phyloP scores from a whole-genome alignment of 768 basidiomycete species.

The Pisolithus orientalis region DNA sequence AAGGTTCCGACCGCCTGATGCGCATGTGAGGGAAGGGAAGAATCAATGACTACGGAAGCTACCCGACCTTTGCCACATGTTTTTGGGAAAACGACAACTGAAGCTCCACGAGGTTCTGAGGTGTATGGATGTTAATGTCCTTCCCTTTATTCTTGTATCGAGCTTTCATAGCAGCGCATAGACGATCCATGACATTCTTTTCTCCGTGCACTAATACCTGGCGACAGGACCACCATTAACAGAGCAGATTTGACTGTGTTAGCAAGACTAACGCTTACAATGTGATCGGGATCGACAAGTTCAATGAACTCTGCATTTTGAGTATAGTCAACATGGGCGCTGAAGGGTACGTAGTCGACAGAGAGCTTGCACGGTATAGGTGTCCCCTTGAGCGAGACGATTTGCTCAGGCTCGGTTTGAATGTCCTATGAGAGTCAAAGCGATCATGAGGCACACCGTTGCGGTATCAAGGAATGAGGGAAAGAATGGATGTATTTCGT shows the following conservation, averaged over 20 bases:
- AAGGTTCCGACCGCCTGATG: slow-evolving; percentile 81
- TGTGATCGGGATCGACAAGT: slow-evolving; percentile 80
- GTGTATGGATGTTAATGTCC: slow-evolving; percentile 91
- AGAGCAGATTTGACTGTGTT: background rate
- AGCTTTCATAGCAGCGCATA: slow-evolving; percentile 77
- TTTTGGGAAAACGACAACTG: slow-evolving; percentile 82
- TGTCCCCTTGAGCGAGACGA: slow-evolving; percentile 63
- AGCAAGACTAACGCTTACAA: slow-evolving; percentile 43
- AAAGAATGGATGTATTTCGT: slow-evolving; percentile 4
- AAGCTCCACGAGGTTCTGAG: slow-evolving; percentile 84
- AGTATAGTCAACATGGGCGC: slow-evolving; percentile 92
- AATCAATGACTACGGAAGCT: background rate
- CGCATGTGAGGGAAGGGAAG: background rate
- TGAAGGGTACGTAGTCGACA: slow-evolving; percentile 92
- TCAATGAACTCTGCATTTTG: slow-evolving; percentile 98
- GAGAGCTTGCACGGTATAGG: slow-evolving; percentile 83
- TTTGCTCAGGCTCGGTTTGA: slow-evolving; percentile 88
- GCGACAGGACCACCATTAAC: background rate
- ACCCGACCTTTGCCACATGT: slow-evolving; percentile 77
- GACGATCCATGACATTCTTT: slow-evolving; percentile 82
- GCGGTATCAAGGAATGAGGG: slow-evolving; percentile 16
- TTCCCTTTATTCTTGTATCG: slow-evolving; percentile 81
- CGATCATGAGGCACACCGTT: slow-evolving; percentile 1
- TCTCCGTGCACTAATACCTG: slow-evolving; percentile 94
- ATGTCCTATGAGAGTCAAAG: slow-evolving; percentile 56